Evolutionary conservation across 139 green algal genomes (phyloP), one percentile per base, ranked within the genome.

Genomic region (Pseudopediastrum boryanum): DNA sequence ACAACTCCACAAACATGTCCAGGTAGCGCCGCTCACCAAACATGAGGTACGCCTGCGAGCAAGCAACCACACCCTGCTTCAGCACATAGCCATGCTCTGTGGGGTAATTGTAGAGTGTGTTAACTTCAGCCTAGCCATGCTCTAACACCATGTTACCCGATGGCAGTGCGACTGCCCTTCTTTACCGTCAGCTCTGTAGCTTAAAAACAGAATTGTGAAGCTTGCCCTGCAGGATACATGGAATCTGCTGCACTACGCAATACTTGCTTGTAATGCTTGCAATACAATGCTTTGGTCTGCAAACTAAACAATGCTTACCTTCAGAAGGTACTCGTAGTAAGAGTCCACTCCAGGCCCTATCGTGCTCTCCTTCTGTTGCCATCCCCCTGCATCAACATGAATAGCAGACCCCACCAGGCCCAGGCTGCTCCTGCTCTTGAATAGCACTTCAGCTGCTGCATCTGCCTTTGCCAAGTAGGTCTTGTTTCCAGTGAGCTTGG

Each of bases 251-350:
- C n/a, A n/a, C n/a, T n/a, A n/a, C n/a, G n/a, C n/a, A n/a, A n/a
- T n/a, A n/a, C n/a, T n/a, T 64, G 2, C 33, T 50, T 12, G 33
- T 41, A 31, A 68, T 41, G 19, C 13, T 35, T 41, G 19, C 33
- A 23, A 16, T 41, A 68, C 59, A 68, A 35, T 41, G 25, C 13
- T 12, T 27, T 25, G n/a, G 21, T 38, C 10, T 36, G 36, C 10
- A 4, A 56, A n/a, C n/a, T n/a, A n/a, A n/a, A n/a, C n/a, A n/a
- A n/a, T n/a, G n/a, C 38, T 6, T 77, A 91, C 89, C 84, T 97
- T 97, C n/a, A 95, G 86, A 50, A 98, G 84, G 84, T 98, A 98
- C 78, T 98, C 94, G 67, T 96, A 97, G 80, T 93, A 96, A 0
- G 82, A 93, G 86, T 98, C 94, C 3, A 85, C 85, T n/a, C 90